Percentiles rank a stretch among this genome's conserved stretches.
phyloP scores from a whole-genome alignment of 1,284 basidiomycete genomes.

The Xerocomus cyaneibrunnescens region DNA sequence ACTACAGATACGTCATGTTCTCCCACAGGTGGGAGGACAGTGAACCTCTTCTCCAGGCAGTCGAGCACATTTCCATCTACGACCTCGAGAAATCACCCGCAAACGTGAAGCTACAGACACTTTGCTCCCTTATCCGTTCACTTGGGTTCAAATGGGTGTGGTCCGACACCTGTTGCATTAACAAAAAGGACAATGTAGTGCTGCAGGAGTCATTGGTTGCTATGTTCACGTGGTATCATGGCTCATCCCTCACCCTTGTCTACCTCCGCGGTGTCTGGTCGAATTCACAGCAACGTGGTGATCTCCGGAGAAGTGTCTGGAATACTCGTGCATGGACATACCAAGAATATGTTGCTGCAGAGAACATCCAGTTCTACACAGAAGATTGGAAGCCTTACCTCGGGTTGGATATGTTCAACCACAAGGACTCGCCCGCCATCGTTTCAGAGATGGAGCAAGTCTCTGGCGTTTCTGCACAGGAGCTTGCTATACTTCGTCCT shows the following conservation, averaged over 20 bases:
- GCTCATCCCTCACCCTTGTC: slow-evolving; percentile 2
- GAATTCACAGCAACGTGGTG: neutral
- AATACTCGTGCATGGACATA: slow-evolving; percentile 7
- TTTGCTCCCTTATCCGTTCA: neutral
- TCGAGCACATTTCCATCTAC: neutral
- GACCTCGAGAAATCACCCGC: neutral
- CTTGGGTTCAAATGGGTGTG: slow-evolving; percentile 5
- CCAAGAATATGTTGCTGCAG: slow-evolving; percentile 5
- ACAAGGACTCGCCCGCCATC: slow-evolving; percentile 1
- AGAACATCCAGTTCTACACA: slow-evolving; percentile 4
- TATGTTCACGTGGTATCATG: slow-evolving; percentile 8
- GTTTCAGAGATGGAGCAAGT: slow-evolving; percentile 4
- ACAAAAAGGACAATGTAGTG: neutral
- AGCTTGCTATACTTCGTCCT: neutral
- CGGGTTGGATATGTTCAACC: neutral
- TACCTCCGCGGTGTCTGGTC: slow-evolving; percentile 1
- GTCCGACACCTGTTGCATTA: slow-evolving; percentile 5
- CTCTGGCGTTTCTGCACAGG: neutral
- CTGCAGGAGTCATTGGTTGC: slow-evolving; percentile 4
- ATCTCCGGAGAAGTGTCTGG: slow-evolving; percentile 2
- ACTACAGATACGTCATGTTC: neutral
- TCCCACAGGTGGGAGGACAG: neutral
- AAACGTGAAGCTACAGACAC: neutral
- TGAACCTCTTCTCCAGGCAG: neutral
- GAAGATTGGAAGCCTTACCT: slow-evolving; percentile 9